These are phyloP conservation scores for Hawksworthiomyces lignivorus DNA, from an alignment of 2,329 filamentous ascomycete species.

Conservation along the genomic window DNA sequence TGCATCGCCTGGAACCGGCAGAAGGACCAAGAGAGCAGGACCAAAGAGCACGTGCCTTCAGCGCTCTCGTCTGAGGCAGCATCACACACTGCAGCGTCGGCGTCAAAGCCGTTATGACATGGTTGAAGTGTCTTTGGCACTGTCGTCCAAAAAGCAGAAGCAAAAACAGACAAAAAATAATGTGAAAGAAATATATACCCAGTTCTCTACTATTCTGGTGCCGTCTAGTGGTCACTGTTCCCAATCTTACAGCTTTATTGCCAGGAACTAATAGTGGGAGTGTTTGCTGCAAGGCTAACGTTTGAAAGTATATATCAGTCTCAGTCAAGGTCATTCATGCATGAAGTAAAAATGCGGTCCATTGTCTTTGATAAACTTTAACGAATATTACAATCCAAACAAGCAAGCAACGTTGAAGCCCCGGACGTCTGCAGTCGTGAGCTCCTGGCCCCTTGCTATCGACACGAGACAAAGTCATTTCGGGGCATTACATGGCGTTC, in stretches of 20 bases:
- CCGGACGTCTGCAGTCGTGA: constrained; percentile 3
- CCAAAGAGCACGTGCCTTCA: too few species aligned
- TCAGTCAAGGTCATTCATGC: too few species aligned
- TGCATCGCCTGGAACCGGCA: constrained; percentile 78
- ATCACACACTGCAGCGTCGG: not conserved
- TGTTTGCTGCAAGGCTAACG: too few species aligned
- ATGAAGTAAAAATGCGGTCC: constrained; percentile 6
- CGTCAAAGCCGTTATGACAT: too few species aligned
- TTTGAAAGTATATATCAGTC: too few species aligned
- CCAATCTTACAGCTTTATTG: too few species aligned
- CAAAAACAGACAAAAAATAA: not conserved
- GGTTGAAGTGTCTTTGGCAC: too few species aligned
- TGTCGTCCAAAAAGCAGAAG: too few species aligned
- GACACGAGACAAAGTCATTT: constrained; percentile 7
- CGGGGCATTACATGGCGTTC: constrained; percentile 4
- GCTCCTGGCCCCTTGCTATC: constrained; percentile 11
- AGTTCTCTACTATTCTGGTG: too few species aligned
- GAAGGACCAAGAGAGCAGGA: constrained; percentile 27
- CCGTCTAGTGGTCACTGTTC: too few species aligned
- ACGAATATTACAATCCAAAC: constrained; percentile 13
- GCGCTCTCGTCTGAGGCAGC: too few species aligned
- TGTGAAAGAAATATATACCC: not conserved
- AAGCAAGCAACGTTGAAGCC: constrained; percentile 6
- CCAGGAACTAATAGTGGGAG: too few species aligned
- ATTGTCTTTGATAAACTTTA: constrained; percentile 8